phyloP scores from a whole-genome alignment of 305 asterid genomes.

The Solanum hybrid region DNA sequence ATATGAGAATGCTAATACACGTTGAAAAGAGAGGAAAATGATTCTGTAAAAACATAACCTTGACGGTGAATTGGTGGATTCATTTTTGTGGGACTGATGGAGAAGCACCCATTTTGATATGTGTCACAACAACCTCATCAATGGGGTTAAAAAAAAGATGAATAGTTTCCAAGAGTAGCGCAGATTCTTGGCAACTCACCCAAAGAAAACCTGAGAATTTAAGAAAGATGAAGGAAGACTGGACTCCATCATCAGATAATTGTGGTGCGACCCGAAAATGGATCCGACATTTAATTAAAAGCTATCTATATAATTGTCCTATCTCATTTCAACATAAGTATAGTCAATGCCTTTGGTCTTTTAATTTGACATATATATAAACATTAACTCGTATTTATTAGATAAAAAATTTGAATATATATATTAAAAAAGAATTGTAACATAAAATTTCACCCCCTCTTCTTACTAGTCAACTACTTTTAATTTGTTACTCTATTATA shows the following conservation, averaged over 20 bases:
- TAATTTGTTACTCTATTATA: too few relatives aligned
- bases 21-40: background rate
- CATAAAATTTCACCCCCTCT: background rate
- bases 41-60: slow-evolving; percentile 31
- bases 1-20: background rate
- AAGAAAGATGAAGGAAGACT: background rate
- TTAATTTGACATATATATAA: background rate
- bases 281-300: background rate
- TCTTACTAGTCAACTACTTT: too few relatives aligned
- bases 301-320: too few relatives aligned
- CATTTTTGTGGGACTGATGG: slow-evolving; percentile 39
- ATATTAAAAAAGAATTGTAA: background rate
- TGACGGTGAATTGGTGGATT: slow-evolving; percentile 70
- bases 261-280: background rate
- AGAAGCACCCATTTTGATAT: slow-evolving; percentile 53
- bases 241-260: background rate
- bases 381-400: background rate
- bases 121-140: background rate
- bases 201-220: background rate
- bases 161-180: background rate
- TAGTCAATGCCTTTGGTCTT: background rate
- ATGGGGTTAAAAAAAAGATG: background rate
- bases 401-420: background rate
- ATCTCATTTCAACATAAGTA: too few relatives aligned
- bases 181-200: background rate